Percentiles rank a stretch among this genome's conserved stretches.
Evolutionary conservation across 495 filamentous ascomycete genomes (phyloP).

Genomic region (Neurospora intermedia): DNA sequence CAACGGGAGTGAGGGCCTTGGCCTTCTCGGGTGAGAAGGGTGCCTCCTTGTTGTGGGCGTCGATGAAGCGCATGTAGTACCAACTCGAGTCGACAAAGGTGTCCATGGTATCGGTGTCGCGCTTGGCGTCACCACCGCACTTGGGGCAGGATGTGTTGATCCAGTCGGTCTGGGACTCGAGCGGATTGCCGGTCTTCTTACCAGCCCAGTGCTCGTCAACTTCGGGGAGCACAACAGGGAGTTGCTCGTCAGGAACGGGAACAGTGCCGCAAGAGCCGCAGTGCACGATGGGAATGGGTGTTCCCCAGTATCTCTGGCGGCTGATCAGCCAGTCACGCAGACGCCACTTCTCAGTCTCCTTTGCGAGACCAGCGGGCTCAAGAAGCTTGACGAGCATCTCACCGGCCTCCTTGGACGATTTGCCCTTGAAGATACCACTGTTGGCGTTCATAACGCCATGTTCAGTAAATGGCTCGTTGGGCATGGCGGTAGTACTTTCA

Average conservation of each 20-base stretch:
- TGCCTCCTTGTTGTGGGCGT: constrained; percentile 49
- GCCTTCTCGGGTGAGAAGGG: constrained; percentile 51
- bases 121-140: constrained; percentile 56
- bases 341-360: constrained; percentile 57
- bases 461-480: constrained; percentile 43
- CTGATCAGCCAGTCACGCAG: constrained; percentile 83
- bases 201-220: constrained; percentile 56
- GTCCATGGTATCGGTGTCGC: constrained; percentile 93
- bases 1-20: constrained; percentile 53
- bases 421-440: constrained; percentile 47
- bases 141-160: constrained; percentile 64
- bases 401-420: constrained; percentile 51
- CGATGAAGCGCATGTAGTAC: constrained; percentile 77
- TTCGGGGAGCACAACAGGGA: constrained; percentile 67
- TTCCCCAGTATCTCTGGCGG: constrained; percentile 82
- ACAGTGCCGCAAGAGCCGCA: constrained; percentile 67
- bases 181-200: constrained; percentile 63
- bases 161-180: constrained; percentile 63
- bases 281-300: constrained; percentile 83
- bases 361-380: constrained; percentile 40
- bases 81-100: constrained; percentile 91
- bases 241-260: constrained; percentile 62
- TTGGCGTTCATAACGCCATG: constrained; percentile 55
- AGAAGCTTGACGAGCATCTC: constrained; percentile 51
- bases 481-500: constrained; percentile 27